phyloP scores from a whole-genome alignment of 441 rosid genomes.

The Syzygium malaccense region DNA sequence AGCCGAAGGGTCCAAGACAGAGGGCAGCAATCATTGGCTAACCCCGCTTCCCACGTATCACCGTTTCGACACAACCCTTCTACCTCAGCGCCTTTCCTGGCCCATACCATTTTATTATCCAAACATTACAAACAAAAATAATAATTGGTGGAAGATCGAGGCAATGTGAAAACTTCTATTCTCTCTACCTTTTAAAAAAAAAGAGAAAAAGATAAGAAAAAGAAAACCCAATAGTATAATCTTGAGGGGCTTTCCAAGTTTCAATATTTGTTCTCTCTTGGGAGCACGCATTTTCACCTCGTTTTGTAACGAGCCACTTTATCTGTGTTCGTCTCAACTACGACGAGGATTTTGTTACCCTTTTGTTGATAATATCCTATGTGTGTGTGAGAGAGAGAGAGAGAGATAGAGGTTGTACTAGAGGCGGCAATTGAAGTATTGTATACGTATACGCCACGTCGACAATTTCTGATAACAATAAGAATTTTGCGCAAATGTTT shows the following conservation, averaged over 20 bases:
- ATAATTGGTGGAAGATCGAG: neutral
- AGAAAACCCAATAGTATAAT: neutral
- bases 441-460: too few species aligned
- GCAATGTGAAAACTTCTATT: neutral
- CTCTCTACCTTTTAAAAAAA: neutral
- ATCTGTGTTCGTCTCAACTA: too few species aligned
- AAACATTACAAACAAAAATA: neutral
- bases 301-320: neutral
- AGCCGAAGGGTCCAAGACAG: neutral
- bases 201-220: neutral
- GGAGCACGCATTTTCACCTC: neutral
- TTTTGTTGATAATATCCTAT: too few species aligned
- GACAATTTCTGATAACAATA: too few species aligned
- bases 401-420: too few species aligned
- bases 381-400: too few species aligned
- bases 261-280: neutral
- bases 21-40: neutral
- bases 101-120: too few species aligned
- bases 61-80: neutral
- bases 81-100: neutral
- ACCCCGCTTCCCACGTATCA: neutral
- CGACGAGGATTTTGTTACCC: too few species aligned
- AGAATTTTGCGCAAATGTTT: too few species aligned
- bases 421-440: too few species aligned
- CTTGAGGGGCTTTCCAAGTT: neutral